Conservation (phyloP, 2,329 filamentous ascomycete genomes). For the Penicillium psychrosexuale region DNA sequence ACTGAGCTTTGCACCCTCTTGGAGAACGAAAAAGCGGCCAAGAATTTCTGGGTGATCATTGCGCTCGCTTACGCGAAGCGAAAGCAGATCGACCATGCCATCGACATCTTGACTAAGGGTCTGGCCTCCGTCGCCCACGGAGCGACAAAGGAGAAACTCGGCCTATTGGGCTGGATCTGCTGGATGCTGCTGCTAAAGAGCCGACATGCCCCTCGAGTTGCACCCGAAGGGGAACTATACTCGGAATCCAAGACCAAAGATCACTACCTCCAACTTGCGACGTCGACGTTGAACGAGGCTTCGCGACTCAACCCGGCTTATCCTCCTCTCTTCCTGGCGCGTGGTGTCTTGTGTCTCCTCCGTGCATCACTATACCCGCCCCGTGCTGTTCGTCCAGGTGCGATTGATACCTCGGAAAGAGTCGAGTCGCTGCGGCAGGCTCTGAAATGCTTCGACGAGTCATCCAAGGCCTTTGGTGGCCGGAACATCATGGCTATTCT, state of each 20-base stretch:
- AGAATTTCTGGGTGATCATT: constrained; percentile 97
- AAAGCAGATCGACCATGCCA: constrained; percentile 80
- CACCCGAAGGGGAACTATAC: constrained; percentile 60
- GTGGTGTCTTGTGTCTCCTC: constrained; percentile 83
- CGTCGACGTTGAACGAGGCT: constrained; percentile 89
- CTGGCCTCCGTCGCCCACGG: constrained; percentile 66
- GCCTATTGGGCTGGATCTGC: constrained; percentile 77
- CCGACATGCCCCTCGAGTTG: constrained; percentile 69
- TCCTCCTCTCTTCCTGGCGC: constrained; percentile 83
- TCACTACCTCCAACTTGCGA: constrained; percentile 85
- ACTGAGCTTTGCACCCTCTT: constrained; percentile 93
- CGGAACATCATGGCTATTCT: constrained; percentile 90
- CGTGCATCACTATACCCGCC: constrained; percentile 80
- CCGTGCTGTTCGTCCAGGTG: constrained; percentile 60
- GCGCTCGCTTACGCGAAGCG: constrained; percentile 95
- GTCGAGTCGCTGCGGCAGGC: constrained; percentile 79
- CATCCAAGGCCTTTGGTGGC: constrained; percentile 75
- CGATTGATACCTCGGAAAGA: constrained; percentile 65
- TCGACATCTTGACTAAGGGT: constrained; percentile 69
- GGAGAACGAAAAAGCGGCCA: constrained; percentile 87
- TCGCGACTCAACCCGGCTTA: constrained; percentile 89
- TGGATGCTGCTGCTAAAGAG: constrained; percentile 92
- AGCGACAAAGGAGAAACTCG: constrained; percentile 77
- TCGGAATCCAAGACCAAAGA: constrained; percentile 88
- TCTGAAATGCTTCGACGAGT: constrained; percentile 91